Percentiles rank a stretch among this genome's conserved stretches.
Evolutionary conservation across 2,329 filamentous ascomycete species (phyloP).

Genomic region (Periglandula ipomoeae): DNA sequence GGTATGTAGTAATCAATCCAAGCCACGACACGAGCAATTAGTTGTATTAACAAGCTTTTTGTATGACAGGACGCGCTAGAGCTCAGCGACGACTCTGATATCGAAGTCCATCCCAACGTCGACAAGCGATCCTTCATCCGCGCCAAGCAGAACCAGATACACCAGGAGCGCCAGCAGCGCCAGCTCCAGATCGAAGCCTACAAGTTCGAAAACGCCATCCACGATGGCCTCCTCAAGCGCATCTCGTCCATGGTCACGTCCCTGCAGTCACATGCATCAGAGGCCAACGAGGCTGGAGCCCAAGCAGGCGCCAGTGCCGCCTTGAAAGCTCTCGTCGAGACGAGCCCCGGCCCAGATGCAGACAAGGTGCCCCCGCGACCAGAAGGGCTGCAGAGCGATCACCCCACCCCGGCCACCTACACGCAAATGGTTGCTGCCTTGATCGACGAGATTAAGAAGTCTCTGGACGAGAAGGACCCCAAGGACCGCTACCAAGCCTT

Average conservation of each 20-base stretch:
- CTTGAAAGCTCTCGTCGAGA: slow-evolving; percentile 83
- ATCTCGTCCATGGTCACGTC: slow-evolving; percentile 71
- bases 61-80: slow-evolving; percentile 72
- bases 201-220: slow-evolving; percentile 88
- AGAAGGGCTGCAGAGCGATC: slow-evolving; percentile 67
- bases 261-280: slow-evolving; percentile 63
- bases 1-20: slow-evolving; percentile 32
- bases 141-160: slow-evolving; percentile 95
- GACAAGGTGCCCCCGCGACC: slow-evolving; percentile 67
- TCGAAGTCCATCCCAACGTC: slow-evolving; percentile 97
- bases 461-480: slow-evolving; percentile 67
- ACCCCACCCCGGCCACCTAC: slow-evolving; percentile 70
- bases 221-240: slow-evolving; percentile 78
- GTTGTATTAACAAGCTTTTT: neutral
- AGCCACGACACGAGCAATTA: neutral
- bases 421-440: slow-evolving; percentile 98
- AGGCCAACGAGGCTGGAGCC: slow-evolving; percentile 44
- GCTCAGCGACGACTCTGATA: slow-evolving; percentile 94
- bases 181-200: slow-evolving; percentile 83
- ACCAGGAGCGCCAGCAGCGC: slow-evolving; percentile 78
- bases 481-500: slow-evolving; percentile 65
- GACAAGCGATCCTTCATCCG: slow-evolving; percentile 98
- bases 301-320: slow-evolving; percentile 67
- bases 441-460: slow-evolving; percentile 83
- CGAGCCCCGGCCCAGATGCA: slow-evolving; percentile 61